Percentiles rank a stretch among this genome's conserved stretches.
Conservation (phyloP, 2,329 filamentous ascomycete genomes). For the Aspergillus phoenicis region DNA sequence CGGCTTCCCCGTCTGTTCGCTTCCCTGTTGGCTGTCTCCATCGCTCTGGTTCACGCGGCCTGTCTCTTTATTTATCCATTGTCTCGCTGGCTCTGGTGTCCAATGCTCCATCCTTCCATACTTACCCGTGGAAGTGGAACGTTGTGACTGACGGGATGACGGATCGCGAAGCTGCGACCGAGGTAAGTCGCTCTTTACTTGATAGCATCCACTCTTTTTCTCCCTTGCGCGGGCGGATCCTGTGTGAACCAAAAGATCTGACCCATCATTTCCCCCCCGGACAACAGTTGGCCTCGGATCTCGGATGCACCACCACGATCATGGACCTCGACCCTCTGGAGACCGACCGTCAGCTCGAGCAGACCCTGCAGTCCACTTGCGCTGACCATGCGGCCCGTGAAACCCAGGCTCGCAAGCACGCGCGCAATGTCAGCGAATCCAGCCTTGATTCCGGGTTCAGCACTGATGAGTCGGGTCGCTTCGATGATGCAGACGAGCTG, state of each 20-base stretch:
- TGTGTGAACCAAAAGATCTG: not conserved
- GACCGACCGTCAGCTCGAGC: constrained; percentile 29
- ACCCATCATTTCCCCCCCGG: not conserved
- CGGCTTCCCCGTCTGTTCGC: not conserved
- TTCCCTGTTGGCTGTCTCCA: not conserved
- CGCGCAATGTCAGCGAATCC: constrained; percentile 25
- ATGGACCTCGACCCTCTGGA: constrained; percentile 24
- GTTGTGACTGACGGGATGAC: not conserved
- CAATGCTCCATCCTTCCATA: not conserved
- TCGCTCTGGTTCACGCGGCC: not conserved
- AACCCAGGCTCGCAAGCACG: constrained; percentile 33
- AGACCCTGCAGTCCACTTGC: constrained; percentile 23
- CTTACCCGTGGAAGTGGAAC: not conserved
- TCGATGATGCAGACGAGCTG: constrained; percentile 40
- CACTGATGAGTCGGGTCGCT: constrained; percentile 39
- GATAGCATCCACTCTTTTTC: not conserved
- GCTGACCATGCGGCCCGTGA: constrained; percentile 17
- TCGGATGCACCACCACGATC: not conserved
- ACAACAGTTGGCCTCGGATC: constrained; percentile 17
- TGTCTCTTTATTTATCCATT: not conserved
- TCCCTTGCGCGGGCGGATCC: constrained; percentile 14
- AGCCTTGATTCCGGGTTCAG: constrained; percentile 26
- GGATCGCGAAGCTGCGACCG: not conserved
- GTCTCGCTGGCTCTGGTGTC: not conserved
- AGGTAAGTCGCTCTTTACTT: not conserved